Evolutionary conservation across 2,329 filamentous ascomycete genomes (phyloP), one percentile per base, ranked within the genome.

Genomic region (Trichoderma harzianum): DNA sequence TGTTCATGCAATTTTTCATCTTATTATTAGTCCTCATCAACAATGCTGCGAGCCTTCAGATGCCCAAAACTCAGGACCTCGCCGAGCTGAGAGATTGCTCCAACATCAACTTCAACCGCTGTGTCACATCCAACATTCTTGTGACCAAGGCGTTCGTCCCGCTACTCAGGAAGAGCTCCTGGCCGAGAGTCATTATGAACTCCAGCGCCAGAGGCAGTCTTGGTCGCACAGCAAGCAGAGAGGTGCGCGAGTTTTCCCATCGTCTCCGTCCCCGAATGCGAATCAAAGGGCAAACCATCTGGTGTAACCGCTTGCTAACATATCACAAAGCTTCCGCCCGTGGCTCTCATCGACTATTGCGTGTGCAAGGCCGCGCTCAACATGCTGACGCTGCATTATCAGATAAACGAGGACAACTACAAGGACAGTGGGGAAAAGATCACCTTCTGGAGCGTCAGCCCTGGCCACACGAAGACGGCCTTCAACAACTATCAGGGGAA

Each of bases 311-410:
- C 2, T 53, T 62, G 58, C 58, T 53, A 55, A 70, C 16, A 16
- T 32, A 0, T 2, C 24, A 5, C 12, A 32, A 16, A 62, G 67
- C 67, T 69, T 62, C 67, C 67, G 2, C 55, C 67, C 10, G 69
- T 72, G 1, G 16, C 55, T 21, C 10, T 72, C 0, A 30, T 72
- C 28, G 72, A 73, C 14, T 75, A 75, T 47, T 72, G 72, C 51
- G 57, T 76, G 21, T 68, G 69, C 28, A 74, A 77, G 36, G 73
- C 74, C 5, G 75, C 68, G 3, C 69, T 77, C 18, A 76, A 74
- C 72, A 76, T 76, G 75, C 61, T 75, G 63, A 72, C 72, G 24
- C 47, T 76, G 36, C 71, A 75, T 14, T 71, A 62, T 24, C 67
- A 62, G 51, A 53, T 62, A 10, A 14, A 24, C 14, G 74, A 77